Conservation (phyloP, 768 basidiomycete species). For the Mycena alexandri region DNA sequence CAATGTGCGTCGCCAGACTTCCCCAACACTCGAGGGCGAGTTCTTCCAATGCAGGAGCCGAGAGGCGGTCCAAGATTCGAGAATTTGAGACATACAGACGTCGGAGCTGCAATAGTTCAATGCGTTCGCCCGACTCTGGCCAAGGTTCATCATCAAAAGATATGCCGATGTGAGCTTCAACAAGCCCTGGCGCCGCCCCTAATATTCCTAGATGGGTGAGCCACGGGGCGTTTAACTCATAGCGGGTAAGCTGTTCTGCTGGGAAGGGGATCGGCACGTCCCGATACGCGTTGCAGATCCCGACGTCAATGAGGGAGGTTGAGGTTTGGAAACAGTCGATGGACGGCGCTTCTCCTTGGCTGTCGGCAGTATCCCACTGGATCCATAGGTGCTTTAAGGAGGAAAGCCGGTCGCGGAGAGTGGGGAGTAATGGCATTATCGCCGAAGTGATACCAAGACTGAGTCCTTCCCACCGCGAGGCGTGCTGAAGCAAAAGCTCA, state of each 20-base stretch:
- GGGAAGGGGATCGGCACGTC: neutral
- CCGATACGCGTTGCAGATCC: neutral
- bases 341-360: neutral
- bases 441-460: neutral
- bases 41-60: neutral
- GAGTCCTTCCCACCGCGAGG: neutral
- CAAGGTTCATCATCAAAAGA: neutral
- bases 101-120: neutral
- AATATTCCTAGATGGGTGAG: neutral
- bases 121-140: neutral
- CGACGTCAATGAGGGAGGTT: neutral
- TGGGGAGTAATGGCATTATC: neutral
- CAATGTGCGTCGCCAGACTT: too few relatives aligned
- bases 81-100: constrained; percentile 1
- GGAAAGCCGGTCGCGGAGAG: neutral
- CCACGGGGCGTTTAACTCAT: neutral
- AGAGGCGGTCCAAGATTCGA: neutral
- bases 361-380: neutral
- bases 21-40: constrained; percentile 1
- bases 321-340: constrained; percentile 8
- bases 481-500: neutral
- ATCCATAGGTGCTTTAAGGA: neutral
- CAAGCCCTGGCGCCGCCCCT: neutral
- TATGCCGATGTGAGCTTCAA: neutral
- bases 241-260: neutral